Conservation (phyloP, 108 stramenopile species). For the Nitzschia inconspicua region DNA sequence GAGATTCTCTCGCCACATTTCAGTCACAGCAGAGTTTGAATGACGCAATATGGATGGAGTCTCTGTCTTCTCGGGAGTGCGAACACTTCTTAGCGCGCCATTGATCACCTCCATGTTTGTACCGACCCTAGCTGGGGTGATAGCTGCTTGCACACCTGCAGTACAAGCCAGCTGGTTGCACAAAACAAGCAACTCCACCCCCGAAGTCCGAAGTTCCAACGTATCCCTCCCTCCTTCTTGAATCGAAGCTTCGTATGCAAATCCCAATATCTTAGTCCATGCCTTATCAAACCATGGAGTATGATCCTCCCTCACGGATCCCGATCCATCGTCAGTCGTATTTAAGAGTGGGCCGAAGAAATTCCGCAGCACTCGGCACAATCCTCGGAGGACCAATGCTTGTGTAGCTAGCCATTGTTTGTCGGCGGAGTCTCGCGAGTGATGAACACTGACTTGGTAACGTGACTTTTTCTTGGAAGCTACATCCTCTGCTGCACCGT, state of each 20-base stretch:
- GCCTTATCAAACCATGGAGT: slow-evolving; percentile 67
- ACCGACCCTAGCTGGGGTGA: slow-evolving; percentile 67
- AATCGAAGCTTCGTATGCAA: slow-evolving; percentile 49
- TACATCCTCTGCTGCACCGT: not conserved
- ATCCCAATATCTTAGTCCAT: slow-evolving; percentile 69
- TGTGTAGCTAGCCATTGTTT: slow-evolving; percentile 88
- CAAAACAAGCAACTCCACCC: slow-evolving; percentile 65
- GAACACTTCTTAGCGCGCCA: slow-evolving; percentile 73
- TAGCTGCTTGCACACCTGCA: slow-evolving; percentile 69
- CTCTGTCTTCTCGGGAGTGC: slow-evolving; percentile 11
- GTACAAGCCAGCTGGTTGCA: slow-evolving; percentile 66
- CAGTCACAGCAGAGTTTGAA: slow-evolving; percentile 11
- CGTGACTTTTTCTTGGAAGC: slow-evolving; percentile 20
- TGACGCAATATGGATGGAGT: not conserved
- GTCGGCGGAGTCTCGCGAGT: slow-evolving; percentile 72
- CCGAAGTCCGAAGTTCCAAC: slow-evolving; percentile 64
- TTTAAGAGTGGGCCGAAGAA: slow-evolving; percentile 63
- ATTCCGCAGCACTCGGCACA: slow-evolving; percentile 70
- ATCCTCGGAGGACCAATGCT: slow-evolving; percentile 71
- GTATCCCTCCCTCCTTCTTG: slow-evolving; percentile 64
- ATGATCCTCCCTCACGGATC: slow-evolving; percentile 12
- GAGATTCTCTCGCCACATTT: slow-evolving; percentile 39
- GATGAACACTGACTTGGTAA: slow-evolving; percentile 80
- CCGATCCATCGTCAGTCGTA: slow-evolving; percentile 24
- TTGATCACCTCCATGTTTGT: slow-evolving; percentile 90